Conservation (phyloP, 116 monocot species). For the Papilionanthe hybrid region DNA sequence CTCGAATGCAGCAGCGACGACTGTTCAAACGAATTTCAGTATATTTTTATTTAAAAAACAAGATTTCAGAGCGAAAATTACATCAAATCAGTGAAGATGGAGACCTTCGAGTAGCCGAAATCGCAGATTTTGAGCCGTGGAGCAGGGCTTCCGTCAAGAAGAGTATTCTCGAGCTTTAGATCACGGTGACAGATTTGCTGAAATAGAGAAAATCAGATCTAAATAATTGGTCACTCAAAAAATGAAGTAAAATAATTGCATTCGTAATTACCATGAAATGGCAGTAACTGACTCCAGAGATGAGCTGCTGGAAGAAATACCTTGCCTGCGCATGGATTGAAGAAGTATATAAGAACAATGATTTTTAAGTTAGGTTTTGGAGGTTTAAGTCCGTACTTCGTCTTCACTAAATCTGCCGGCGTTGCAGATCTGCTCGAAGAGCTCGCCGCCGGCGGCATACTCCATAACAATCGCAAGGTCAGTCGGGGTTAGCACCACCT, state of each 20-base stretch:
- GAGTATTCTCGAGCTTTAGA: conserved; percentile 80
- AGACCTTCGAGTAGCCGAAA: conserved; percentile 86
- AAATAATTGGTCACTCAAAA: neutral
- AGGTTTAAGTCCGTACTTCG: conserved; percentile 27
- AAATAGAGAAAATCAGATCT: neutral
- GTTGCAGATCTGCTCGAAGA: conserved; percentile 70
- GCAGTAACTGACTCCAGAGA: conserved; percentile 88
- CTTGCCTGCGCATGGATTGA: conserved; percentile 35
- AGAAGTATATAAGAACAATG: too few species aligned
- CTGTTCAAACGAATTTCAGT: neutral
- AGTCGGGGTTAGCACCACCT: conserved; percentile 69
- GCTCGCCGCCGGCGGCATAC: conserved; percentile 72
- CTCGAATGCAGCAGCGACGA: conserved; percentile 50
- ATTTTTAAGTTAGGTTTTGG: too few species aligned
- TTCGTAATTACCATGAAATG: conserved; percentile 50
- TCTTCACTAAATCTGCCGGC: conserved; percentile 70
- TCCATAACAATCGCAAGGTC: conserved; percentile 81
- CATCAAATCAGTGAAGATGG: neutral
- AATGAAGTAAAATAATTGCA: neutral
- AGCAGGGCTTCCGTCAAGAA: conserved; percentile 76
- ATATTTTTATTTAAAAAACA: neutral
- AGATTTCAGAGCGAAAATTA: neutral
- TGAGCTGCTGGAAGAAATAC: conserved; percentile 93
- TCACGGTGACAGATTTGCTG: conserved; percentile 90
- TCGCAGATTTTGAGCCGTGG: conserved; percentile 84